Evolutionary conservation across 2,329 filamentous ascomycete genomes (phyloP).

Genomic region (Diplodia corticola): DNA sequence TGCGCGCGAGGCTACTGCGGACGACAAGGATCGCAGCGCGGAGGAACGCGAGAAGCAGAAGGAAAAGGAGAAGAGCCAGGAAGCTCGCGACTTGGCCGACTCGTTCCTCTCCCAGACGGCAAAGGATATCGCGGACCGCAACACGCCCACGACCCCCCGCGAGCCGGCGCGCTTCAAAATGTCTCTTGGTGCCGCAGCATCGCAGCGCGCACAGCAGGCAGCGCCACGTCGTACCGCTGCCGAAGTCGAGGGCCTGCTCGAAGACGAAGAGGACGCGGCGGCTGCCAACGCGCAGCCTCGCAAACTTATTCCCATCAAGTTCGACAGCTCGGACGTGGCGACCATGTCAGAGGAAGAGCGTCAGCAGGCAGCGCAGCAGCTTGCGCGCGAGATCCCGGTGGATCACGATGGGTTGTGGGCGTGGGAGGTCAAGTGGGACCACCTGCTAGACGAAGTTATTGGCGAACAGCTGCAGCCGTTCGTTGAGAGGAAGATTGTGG

Average conservation of each 20-base stretch:
- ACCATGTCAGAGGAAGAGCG: slow-evolving; percentile 82
- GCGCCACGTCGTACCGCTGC: slow-evolving; percentile 75
- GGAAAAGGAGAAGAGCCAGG: slow-evolving; percentile 70
- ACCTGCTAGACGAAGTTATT: slow-evolving; percentile 77
- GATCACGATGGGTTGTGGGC: slow-evolving; percentile 84
- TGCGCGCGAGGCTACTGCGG: slow-evolving; percentile 70
- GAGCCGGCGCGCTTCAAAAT: slow-evolving; percentile 85
- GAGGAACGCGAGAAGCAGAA: slow-evolving; percentile 75
- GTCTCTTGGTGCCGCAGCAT: slow-evolving; percentile 81
- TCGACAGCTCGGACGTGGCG: slow-evolving; percentile 45
- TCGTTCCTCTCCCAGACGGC: slow-evolving; percentile 86
- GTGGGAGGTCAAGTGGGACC: slow-evolving; percentile 93
- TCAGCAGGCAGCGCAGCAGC: slow-evolving; percentile 73
- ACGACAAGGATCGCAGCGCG: slow-evolving; percentile 77
- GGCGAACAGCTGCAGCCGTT: slow-evolving; percentile 88
- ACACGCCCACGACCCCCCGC: slow-evolving; percentile 44
- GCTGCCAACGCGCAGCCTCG: slow-evolving; percentile 64
- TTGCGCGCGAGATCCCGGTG: slow-evolving; percentile 87
- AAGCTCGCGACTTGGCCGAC: slow-evolving; percentile 81
- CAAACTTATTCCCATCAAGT: slow-evolving; percentile 58
- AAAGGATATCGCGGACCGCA: slow-evolving; percentile 62
- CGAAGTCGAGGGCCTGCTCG: slow-evolving; percentile 89
- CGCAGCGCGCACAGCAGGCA: slow-evolving; percentile 66
- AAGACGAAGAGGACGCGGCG: slow-evolving; percentile 83
- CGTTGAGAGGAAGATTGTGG: slow-evolving; percentile 97